phyloP scores from a whole-genome alignment of 83 land plant genomes.

The Picea abies region DNA sequence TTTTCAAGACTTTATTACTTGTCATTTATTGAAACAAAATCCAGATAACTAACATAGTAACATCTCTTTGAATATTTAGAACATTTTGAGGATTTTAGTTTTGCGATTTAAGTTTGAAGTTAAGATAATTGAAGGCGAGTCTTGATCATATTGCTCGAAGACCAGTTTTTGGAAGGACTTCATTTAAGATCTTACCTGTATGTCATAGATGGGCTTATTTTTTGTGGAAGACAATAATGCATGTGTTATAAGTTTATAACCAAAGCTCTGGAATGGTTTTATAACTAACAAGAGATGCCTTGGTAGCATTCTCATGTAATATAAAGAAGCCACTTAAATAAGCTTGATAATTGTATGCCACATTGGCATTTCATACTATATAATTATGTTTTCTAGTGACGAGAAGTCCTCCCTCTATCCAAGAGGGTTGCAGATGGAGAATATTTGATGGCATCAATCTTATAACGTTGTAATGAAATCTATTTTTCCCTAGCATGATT shows the following conservation, averaged over 20 bases:
- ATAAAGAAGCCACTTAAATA: too few species aligned
- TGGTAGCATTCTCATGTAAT: too few species aligned
- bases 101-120: background rate
- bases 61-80: background rate
- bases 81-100: background rate
- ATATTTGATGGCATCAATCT: background rate
- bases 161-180: background rate
- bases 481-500: background rate
- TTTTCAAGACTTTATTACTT: background rate
- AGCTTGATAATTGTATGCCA: too few species aligned
- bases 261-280: too few species aligned
- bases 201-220: background rate
- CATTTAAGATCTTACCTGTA: background rate
- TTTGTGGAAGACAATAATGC: too few species aligned
- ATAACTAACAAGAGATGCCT: too few species aligned
- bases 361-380: too few species aligned
- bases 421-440: background rate
- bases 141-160: background rate
- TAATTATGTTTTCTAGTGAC: too few species aligned
- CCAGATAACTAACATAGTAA: background rate
- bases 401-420: too few species aligned
- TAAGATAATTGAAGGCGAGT: background rate
- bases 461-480: background rate
- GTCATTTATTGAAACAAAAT: background rate
- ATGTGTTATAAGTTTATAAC: too few species aligned